Base-by-base conservation (phyloP, 164 flowering plant genomes). In the Liriodendron chinense region DNA sequence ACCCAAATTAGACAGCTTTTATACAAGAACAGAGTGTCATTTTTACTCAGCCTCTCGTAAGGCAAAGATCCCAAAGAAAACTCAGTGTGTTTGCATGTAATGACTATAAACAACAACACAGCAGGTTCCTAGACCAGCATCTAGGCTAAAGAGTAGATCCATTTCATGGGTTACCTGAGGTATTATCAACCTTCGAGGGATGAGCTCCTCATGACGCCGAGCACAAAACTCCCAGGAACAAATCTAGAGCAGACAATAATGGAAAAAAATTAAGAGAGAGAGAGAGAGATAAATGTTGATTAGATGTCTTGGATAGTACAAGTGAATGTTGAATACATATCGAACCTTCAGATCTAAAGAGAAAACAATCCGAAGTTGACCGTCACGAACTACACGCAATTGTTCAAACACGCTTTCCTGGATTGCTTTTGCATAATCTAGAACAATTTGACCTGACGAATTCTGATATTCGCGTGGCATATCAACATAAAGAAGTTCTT, bases 151-250 rank as follows among this genome's bases (percentile, higher is more conserved):
- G 7, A 75, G 22, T 57, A 26, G 22, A 69, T 28, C 57, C 14
- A 47, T 23, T 53, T 71, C 43, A 21, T 59, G 50, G 69, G 23
- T 63, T 79, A 95, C 99, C 98, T 93, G 99, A 47, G 96, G 96
- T 75, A 90, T 84, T 74, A 93, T 78, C 72, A 93, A 77, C 83
- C 92, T 90, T 75, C 98, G 84, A 72, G 98, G 99, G 67, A 95
- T 90, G 18, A 93, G 97, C 83, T 95, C 99, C 80, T 95, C 98
- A 82, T 95, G 99, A 26, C 92, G 96, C 59, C 96, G 86, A 65
- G 99, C 98, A 87, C 98, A 95, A 80, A 95, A 95, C 77, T 95
- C 98, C 98, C 98, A 95, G 24, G 98, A 95, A 83, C 92, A 92
- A 72, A 95, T 95, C 98, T 94, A 78, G 23, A 75, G 18, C 57